These are phyloP conservation scores for Solanum pinnatisectum DNA, from an alignment of 257 asterid genomes.

Conservation along the genomic window DNA sequence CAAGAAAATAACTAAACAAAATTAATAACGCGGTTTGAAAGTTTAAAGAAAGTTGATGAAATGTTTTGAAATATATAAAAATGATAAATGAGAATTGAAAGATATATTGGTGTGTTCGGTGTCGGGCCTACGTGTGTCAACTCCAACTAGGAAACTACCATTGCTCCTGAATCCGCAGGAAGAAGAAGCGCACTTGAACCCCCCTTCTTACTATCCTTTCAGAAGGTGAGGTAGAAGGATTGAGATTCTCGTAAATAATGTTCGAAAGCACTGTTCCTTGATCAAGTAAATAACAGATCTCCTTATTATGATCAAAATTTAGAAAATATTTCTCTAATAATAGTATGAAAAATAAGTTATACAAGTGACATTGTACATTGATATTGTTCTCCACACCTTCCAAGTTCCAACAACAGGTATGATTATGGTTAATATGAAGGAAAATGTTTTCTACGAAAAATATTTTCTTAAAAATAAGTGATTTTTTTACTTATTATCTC, in stretches of 20 bases:
- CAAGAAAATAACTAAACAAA: neutral
- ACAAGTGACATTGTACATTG: neutral
- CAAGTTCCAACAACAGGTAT: neutral
- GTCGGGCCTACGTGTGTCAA: no score
- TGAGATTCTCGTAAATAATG: no score
- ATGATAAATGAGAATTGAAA: neutral
- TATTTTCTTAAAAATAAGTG: no score
- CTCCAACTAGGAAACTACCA: no score
- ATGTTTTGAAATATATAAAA: neutral
- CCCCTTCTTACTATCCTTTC: no score
- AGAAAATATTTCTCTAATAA: no score
- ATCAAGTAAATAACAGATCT: no score
- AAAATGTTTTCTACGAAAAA: no score
- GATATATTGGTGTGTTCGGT: neutral
- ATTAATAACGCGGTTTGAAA: neutral
- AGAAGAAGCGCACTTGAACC: no score
- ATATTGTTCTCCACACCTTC: neutral
- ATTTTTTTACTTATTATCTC: neutral
- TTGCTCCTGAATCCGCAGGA: no score
- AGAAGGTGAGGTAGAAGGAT: no score
- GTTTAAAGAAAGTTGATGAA: neutral
- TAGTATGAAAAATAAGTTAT: neutral
- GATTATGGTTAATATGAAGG: accelerated
- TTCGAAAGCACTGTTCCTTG: no score
- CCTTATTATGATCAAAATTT: neutral